A percentile compares a stretch with the other conserved stretches of the same genome.
Conservation (phyloP, 1,284 basidiomycete species). For the Mycosarcoma maydis region DNA sequence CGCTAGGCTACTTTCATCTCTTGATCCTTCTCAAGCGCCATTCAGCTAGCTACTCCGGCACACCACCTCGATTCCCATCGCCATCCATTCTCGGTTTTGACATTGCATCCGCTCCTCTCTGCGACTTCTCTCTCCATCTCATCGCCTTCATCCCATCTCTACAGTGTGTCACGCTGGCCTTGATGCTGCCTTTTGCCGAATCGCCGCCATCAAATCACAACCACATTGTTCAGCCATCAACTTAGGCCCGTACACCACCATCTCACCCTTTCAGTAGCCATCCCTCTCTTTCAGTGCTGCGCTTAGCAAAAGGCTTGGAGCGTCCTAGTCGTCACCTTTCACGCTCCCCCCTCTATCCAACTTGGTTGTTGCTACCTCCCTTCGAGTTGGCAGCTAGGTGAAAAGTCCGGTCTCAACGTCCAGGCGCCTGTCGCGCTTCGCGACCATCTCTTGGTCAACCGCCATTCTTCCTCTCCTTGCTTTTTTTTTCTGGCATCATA, state of each 20-base stretch:
- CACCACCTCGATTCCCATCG: conserved; percentile 1
- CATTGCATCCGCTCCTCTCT: conserved; percentile 9
- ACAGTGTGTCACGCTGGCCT: too few relatives aligned
- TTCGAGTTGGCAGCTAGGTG: conserved; percentile 18
- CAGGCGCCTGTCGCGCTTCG: conserved; percentile 24
- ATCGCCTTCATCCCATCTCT: background rate
- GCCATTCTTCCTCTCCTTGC: conserved; percentile 2
- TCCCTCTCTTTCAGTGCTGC: background rate
- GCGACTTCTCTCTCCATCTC: conserved; percentile 2
- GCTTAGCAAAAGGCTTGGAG: conserved; percentile 10
- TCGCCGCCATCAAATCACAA: conserved; percentile 17
- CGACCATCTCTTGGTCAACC: conserved; percentile 11
- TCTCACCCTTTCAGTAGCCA: conserved; percentile 2
- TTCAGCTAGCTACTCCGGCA: conserved; percentile 16
- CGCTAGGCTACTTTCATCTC: conserved; percentile 38
- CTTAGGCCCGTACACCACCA: conserved; percentile 7
- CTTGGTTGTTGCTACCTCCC: conserved; percentile 11
- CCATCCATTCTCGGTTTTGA: too few relatives aligned
- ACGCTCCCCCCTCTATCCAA: background rate
- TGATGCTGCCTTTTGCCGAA: conserved; percentile 28
- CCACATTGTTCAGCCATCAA: conserved; percentile 13
- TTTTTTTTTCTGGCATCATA: background rate
- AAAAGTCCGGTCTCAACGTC: conserved; percentile 8
- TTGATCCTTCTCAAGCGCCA: conserved; percentile 12
- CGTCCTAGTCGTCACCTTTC: conserved; percentile 15